phyloP scores from a whole-genome alignment of 305 asterid genomes.

The Fraxinus velutina region DNA sequence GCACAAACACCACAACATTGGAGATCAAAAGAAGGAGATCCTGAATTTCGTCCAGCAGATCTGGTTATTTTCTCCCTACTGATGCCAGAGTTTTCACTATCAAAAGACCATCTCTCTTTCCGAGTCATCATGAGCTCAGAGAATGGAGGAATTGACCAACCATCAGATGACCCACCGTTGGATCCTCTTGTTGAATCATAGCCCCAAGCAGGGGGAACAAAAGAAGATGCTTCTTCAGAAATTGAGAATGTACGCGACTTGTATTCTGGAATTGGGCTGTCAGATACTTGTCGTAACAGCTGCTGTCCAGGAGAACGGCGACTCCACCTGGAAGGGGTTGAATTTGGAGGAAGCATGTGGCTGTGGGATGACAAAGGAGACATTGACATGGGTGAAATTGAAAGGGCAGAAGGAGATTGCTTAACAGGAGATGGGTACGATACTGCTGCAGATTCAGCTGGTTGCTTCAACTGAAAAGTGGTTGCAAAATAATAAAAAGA shows the following conservation, averaged over 20 bases:
- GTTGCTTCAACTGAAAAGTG: slow-evolving; percentile 55
- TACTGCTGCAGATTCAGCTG: slow-evolving; percentile 46
- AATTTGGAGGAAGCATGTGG: slow-evolving; percentile 60
- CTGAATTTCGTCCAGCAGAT: slow-evolving; percentile 54
- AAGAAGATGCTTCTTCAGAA: slow-evolving; percentile 64
- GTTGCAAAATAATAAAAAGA: slow-evolving; percentile 2
- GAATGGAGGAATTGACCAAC: slow-evolving; percentile 73
- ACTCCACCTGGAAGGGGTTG: slow-evolving; percentile 74
- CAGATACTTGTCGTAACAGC: slow-evolving; percentile 66
- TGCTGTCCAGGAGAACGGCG: slow-evolving; percentile 67
- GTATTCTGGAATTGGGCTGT: slow-evolving; percentile 52
- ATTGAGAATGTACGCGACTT: slow-evolving; percentile 67
- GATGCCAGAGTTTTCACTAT: slow-evolving; percentile 67
- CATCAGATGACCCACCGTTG: slow-evolving; percentile 74
- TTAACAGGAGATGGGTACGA: slow-evolving; percentile 65
- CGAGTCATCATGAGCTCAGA: slow-evolving; percentile 55
- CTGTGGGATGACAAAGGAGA: slow-evolving; percentile 73
- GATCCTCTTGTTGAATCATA: slow-evolving; percentile 70
- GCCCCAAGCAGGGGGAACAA: slow-evolving; percentile 58
- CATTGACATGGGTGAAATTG: slow-evolving; percentile 63
- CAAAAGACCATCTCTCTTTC: slow-evolving; percentile 92
- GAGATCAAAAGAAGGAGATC: slow-evolving; percentile 51
- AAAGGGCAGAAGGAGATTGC: slow-evolving; percentile 70
- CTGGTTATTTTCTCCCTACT: slow-evolving; percentile 55
- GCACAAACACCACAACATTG: slow-evolving; percentile 84